Evolutionary conservation across 306 rosid genomes (phyloP).

Genomic region (Quillaja saponaria): DNA sequence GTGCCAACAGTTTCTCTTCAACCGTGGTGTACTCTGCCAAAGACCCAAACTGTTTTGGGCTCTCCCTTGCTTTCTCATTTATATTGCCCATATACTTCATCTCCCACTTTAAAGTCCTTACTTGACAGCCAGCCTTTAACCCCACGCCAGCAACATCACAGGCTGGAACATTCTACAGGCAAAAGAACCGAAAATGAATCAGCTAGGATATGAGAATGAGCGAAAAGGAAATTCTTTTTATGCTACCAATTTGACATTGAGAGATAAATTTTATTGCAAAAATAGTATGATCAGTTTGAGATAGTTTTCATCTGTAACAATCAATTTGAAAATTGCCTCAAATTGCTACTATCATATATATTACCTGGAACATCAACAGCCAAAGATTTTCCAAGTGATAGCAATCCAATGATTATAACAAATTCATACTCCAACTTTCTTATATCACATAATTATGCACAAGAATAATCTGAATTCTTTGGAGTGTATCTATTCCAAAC

Average conservation of each 20-base stretch:
- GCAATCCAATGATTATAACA: neutral
- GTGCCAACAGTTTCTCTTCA: conserved; percentile 78
- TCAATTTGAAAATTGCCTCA: conserved; percentile 1
- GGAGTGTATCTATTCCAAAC: no score
- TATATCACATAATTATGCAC: neutral
- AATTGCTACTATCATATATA: neutral
- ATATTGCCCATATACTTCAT: conserved; percentile 88
- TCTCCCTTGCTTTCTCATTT: conserved; percentile 81
- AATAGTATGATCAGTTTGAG: neutral
- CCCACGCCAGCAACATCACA: conserved; percentile 92
- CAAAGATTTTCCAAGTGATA: no score
- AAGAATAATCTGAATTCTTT: neutral
- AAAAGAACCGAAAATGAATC: conserved; percentile 13
- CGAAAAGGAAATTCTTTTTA: neutral
- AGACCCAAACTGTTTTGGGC: conserved; percentile 84
- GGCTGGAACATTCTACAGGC: conserved; percentile 83
- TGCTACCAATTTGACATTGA: no score
- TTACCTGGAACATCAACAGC: no score
- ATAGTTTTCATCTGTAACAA: neutral
- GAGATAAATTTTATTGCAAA: neutral
- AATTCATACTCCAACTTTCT: neutral
- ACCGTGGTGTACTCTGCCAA: conserved; percentile 93
- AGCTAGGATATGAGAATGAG: no score
- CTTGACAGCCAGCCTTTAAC: conserved; percentile 77
- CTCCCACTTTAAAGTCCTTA: conserved; percentile 76